A percentile compares a stretch with the other conserved stretches of the same genome.
Conservation (phyloP, 768 basidiomycete genomes). For the Mycena albidolilacea region DNA sequence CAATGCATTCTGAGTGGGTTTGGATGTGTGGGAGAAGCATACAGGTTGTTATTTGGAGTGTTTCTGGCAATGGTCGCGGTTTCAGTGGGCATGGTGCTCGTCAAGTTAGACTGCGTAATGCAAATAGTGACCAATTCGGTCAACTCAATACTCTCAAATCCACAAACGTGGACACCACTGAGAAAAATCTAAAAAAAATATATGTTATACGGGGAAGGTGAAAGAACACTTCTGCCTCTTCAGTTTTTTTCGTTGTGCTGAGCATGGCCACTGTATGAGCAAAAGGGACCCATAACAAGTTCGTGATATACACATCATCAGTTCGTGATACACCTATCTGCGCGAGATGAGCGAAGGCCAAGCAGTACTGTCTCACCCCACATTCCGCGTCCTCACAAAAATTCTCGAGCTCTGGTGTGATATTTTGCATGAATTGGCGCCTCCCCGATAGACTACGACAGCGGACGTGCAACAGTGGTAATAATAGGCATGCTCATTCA, state of each 20-base stretch:
- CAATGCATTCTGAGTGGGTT: not conserved
- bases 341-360: not conserved
- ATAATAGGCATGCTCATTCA: not conserved
- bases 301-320: not conserved
- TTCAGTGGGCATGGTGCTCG: not conserved
- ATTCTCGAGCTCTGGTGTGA: not conserved
- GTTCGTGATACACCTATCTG: not conserved
- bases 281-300: not conserved
- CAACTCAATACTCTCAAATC: not conserved
- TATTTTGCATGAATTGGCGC: not conserved
- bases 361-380: no score
- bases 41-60: not conserved
- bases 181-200: not conserved
- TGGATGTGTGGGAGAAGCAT: not conserved
- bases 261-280: not conserved
- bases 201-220: not conserved
- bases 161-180: not conserved
- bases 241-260: not conserved
- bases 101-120: not conserved
- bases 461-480: no score
- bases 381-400: no score
- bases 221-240: not conserved
- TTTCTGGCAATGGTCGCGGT: not conserved
- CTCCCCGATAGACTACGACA: no score
- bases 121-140: not conserved